Evolutionary conservation across 345 rosid species (phyloP).

Genomic region (Ceriops zippeliana): DNA sequence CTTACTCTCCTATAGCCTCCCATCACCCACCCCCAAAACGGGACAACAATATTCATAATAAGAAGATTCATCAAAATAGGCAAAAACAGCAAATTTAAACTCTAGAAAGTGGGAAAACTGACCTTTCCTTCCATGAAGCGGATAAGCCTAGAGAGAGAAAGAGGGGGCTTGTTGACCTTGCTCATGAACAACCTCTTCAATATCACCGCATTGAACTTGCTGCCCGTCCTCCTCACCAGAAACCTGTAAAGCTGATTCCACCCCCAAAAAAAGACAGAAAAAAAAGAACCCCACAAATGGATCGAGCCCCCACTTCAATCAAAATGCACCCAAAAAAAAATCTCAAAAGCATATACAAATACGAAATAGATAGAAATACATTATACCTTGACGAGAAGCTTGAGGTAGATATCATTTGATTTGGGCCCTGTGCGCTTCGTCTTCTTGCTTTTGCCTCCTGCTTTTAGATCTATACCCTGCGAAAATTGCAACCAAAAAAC

Average conservation of each 20-base stretch:
- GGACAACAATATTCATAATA: neutral
- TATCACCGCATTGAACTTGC: conserved; percentile 90
- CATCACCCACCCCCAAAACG: neutral
- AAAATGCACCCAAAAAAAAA: neutral
- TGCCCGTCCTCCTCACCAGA: conserved; percentile 81
- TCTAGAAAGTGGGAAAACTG: neutral
- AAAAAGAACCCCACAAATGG: neutral
- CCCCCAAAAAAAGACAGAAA: neutral
- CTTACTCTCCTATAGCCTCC: conserved; percentile 49
- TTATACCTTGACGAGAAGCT: neutral
- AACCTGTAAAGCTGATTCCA: conserved; percentile 68
- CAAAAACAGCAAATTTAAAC: neutral
- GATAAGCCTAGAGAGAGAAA: conserved; percentile 75
- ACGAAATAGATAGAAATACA: too few species aligned
- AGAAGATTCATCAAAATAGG: neutral
- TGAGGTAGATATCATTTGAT: neutral
- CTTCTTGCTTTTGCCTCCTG: conserved; percentile 1
- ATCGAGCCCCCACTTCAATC: neutral
- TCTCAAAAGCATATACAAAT: too few species aligned
- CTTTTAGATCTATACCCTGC: conserved; percentile 7
- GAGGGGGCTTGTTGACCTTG: conserved; percentile 85
- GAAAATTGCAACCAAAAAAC: too few species aligned
- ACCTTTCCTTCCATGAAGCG: conserved; percentile 75
- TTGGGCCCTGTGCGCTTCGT: neutral
- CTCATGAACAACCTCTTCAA: conserved; percentile 96